These are phyloP conservation scores for Zancudomyces culisetae DNA, from an alignment of 371 early-diverging fungal species.

Conservation along the genomic window DNA sequence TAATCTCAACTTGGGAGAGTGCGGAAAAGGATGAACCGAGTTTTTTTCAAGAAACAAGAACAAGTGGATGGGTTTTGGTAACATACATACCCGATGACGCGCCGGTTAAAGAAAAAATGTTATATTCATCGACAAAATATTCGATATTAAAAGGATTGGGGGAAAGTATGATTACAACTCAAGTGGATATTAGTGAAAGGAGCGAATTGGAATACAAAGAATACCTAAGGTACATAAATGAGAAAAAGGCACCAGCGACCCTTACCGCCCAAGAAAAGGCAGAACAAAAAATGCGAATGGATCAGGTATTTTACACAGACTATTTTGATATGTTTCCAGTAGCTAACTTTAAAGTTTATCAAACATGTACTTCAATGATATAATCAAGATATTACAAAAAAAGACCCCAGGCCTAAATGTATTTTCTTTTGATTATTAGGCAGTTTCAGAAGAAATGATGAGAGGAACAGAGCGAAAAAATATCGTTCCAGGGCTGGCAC, in stretches of 20 bases:
- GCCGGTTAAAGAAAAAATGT: not conserved
- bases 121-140: slow-evolving; percentile 1
- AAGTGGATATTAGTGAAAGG: not conserved
- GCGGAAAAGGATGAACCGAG: too few relatives aligned
- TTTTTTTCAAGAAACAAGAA: not conserved
- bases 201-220: not conserved
- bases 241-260: not conserved
- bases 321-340: too few relatives aligned
- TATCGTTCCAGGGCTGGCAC: not conserved
- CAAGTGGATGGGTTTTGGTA: not conserved
- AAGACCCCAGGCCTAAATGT: not conserved
- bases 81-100: slow-evolving; percentile 1
- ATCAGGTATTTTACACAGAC: too few relatives aligned
- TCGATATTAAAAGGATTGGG: not conserved
- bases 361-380: not conserved
- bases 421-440: not conserved
- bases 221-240: not conserved
- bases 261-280: not conserved
- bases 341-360: not conserved
- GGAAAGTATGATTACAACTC: not conserved
- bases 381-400: not conserved
- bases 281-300: not conserved
- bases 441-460: not conserved
- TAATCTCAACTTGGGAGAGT: not conserved
- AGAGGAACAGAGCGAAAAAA: not conserved